Evolutionary conservation across 2,329 filamentous ascomycete species (phyloP).

Genomic region (Fusarium dimerum): DNA sequence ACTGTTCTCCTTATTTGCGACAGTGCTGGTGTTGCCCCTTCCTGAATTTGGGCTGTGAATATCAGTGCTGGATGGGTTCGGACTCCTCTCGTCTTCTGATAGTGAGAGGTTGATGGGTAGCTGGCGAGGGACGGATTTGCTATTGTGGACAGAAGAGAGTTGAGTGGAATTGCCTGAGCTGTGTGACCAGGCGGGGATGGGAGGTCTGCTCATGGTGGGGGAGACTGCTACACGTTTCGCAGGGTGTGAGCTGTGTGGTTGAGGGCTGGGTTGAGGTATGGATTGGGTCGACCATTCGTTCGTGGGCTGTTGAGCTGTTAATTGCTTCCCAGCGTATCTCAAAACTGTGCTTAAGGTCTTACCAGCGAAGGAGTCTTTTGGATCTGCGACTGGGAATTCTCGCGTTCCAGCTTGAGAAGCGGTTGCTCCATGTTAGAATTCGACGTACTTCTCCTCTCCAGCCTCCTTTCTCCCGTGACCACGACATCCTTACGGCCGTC

Average conservation of each 20-base stretch:
- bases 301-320: constrained; percentile 32
- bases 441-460: constrained; percentile 46
- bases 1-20: constrained; percentile 52
- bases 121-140: constrained; percentile 27
- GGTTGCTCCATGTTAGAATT: constrained; percentile 34
- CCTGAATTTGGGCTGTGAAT: constrained; percentile 51
- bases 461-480: constrained; percentile 57
- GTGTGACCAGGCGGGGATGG: constrained; percentile 52
- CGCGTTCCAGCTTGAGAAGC: constrained; percentile 36
- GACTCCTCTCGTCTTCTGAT: constrained; percentile 62
- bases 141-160: constrained; percentile 15
- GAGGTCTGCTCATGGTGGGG: constrained; percentile 51
- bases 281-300: constrained; percentile 47
- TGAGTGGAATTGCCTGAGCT: constrained; percentile 34
- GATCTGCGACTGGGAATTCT: constrained; percentile 30
- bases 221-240: constrained; percentile 56
- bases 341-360: constrained; percentile 10
- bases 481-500: constrained; percentile 86
- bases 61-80: constrained; percentile 52
- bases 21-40: constrained; percentile 38
- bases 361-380: constrained; percentile 39
- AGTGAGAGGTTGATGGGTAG: constrained; percentile 55
- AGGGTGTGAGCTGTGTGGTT: constrained; percentile 45
- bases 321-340: not conserved
- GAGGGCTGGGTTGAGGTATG: constrained; percentile 35